Base-by-base conservation (phyloP, 1,284 basidiomycete species). In the Anthracocystis setariae region DNA sequence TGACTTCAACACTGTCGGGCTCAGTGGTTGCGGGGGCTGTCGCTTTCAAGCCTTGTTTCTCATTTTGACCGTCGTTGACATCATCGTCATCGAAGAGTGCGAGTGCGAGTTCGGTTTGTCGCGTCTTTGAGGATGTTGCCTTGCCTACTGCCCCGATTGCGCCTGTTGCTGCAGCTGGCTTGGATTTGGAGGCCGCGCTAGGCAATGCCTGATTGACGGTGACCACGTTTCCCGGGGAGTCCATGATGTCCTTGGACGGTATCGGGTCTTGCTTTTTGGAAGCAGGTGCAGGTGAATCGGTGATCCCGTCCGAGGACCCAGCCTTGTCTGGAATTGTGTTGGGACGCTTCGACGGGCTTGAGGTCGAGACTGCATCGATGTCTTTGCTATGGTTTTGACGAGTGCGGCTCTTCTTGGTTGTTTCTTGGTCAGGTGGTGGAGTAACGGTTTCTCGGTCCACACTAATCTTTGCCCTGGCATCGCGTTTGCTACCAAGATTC, bases 331-430 rank as follows among this genome's bases (percentile, higher is more conserved):
- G 47, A 3, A 13, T 27, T 23, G 51, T 17, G 1, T 18, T 23
- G 4, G 29, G 24, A 17, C 20, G 43, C 4, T 23, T 21, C 21
- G 33, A 4, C 2, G 44, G 25, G 18, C 33, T 29, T 17, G 46
- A 23, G 32, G 37, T 56, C 21, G 45, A 5, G 1, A 40, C 21
- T 13, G 51, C 40, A 15, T 38, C 32, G 17, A 48, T 23, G 8
- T 54, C 64, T 8, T 67, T 67, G 52, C 35, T 38, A n/a, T 46
- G 49, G 38, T 40, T 56, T 20, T 45, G 52, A 52, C 57, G 64
- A 39, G 27, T 39, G 12, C 53, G 58, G 17, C 24, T 49, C 46
- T 53, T 67, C 9, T 23, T 52, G 12, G 52, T 45, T 5, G 48
- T 38, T 12, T 45, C 35, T 20, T 67, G 46, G 18, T 57, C 53